phyloP scores from a whole-genome alignment of 768 basidiomycete genomes.

The Suillus luteus region DNA sequence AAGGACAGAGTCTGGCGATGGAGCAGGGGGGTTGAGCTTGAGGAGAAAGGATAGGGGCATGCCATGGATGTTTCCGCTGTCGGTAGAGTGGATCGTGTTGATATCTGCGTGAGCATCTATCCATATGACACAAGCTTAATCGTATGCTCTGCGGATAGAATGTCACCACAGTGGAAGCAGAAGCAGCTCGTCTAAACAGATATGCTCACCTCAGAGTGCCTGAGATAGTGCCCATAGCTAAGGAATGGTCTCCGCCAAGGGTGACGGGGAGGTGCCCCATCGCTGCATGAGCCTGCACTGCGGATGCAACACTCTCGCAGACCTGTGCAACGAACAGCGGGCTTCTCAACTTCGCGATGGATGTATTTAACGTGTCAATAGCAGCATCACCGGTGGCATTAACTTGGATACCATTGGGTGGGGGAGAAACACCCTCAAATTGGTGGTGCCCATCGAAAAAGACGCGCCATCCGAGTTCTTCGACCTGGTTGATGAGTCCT shows the following conservation, averaged over 20 bases:
- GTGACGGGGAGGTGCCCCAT: constrained; percentile 86
- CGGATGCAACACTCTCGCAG: constrained; percentile 73
- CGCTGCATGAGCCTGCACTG: constrained; percentile 72
- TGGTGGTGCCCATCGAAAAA: constrained; percentile 88
- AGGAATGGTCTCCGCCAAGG: constrained; percentile 93
- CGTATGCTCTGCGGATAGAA: constrained; percentile 52
- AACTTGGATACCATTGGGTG: not conserved
- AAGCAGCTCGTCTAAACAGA: not conserved
- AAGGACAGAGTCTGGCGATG: constrained; percentile 14
- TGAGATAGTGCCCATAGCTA: constrained; percentile 93
- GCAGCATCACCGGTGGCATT: not conserved
- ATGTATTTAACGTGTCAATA: constrained; percentile 42
- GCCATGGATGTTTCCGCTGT: constrained; percentile 93
- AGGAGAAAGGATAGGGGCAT: constrained; percentile 96
- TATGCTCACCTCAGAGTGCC: constrained; percentile 73
- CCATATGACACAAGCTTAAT: constrained; percentile 90
- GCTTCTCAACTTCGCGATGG: constrained; percentile 89
- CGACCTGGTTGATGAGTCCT: constrained; percentile 77
- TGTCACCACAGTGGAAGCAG: constrained; percentile 10
- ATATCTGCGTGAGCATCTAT: constrained; percentile 97
- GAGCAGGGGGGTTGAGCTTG: constrained; percentile 43
- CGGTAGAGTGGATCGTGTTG: constrained; percentile 85
- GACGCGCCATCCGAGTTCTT: constrained; percentile 84
- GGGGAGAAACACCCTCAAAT: constrained; percentile 77
- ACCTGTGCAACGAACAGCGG: constrained; percentile 86